A percentile compares a stretch with the other conserved stretches of the same genome.
These are phyloP conservation scores for Luvunga scandens DNA, from an alignment of 345 rosid species.

Conservation along the genomic window DNA sequence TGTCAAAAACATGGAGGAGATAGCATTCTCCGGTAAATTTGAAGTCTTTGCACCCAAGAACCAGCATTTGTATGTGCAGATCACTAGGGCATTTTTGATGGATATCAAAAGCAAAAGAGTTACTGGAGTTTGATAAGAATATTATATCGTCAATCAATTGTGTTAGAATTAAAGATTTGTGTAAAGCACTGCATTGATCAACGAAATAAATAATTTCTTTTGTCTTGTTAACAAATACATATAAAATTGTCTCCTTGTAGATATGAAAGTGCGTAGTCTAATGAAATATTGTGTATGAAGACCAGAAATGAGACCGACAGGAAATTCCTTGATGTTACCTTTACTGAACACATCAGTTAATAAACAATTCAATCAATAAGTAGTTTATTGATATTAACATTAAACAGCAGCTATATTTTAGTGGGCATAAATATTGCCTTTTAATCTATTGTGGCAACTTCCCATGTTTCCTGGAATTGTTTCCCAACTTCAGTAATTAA, in stretches of 20 bases:
- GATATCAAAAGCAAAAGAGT: constrained; percentile 42
- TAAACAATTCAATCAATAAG: background rate
- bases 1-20: constrained; percentile 56
- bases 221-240: background rate
- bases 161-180: too few relatives aligned
- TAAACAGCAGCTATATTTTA: background rate
- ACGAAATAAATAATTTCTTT: background rate
- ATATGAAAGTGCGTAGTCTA: background rate
- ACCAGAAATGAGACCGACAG: constrained; percentile 1
- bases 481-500: background rate
- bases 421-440: background rate
- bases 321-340: background rate
- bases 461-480: constrained; percentile 14
- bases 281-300: background rate
- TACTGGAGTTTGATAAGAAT: background rate
- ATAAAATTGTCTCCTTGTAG: too few relatives aligned
- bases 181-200: background rate
- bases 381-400: background rate
- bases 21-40: constrained; percentile 52
- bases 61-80: constrained; percentile 55
- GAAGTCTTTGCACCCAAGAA: constrained; percentile 60
- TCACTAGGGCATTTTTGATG: constrained; percentile 60
- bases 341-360: background rate
- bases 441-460: background rate
- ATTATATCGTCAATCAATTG: background rate